These are phyloP conservation scores for Colletotrichum spaethianum DNA, from an alignment of 2,329 filamentous ascomycete genomes.

Conservation along the genomic window DNA sequence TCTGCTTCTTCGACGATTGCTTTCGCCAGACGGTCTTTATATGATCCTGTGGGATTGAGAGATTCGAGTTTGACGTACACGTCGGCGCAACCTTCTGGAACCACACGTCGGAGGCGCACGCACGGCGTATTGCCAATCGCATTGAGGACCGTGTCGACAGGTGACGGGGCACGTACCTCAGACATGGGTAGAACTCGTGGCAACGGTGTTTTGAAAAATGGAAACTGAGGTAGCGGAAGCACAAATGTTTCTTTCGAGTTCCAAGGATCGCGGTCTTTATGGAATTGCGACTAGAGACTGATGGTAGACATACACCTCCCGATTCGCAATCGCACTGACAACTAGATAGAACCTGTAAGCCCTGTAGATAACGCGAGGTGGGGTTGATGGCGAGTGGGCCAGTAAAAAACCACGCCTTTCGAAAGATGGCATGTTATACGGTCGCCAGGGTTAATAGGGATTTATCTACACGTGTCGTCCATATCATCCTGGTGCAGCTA, in stretches of 20 bases:
- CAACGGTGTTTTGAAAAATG: background rate
- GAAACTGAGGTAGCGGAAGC: background rate
- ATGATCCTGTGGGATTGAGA: slow-evolving; percentile 37
- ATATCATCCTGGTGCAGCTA: background rate
- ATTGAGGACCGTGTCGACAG: slow-evolving; percentile 21
- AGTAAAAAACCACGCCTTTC: background rate
- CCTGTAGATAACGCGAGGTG: background rate
- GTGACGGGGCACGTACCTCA: background rate
- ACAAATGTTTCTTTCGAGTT: background rate
- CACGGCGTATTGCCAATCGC: slow-evolving; percentile 36
- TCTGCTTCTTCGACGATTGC: slow-evolving; percentile 38
- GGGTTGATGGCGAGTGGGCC: background rate
- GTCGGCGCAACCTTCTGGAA: slow-evolving; percentile 29
- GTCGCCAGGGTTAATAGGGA: too few species aligned
- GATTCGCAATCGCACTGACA: background rate
- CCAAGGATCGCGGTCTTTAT: background rate
- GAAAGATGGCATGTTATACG: background rate
- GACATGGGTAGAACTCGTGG: background rate
- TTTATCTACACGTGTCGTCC: too few species aligned
- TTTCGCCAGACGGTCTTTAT: slow-evolving; percentile 38
- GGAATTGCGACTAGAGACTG: too few species aligned
- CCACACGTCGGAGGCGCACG: slow-evolving; percentile 28
- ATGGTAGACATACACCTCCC: background rate
- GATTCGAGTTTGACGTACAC: slow-evolving; percentile 39
- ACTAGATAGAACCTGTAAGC: background rate